Evolutionary conservation across 345 rosid genomes (phyloP).

Genomic region (Ailanthus altissimus): DNA sequence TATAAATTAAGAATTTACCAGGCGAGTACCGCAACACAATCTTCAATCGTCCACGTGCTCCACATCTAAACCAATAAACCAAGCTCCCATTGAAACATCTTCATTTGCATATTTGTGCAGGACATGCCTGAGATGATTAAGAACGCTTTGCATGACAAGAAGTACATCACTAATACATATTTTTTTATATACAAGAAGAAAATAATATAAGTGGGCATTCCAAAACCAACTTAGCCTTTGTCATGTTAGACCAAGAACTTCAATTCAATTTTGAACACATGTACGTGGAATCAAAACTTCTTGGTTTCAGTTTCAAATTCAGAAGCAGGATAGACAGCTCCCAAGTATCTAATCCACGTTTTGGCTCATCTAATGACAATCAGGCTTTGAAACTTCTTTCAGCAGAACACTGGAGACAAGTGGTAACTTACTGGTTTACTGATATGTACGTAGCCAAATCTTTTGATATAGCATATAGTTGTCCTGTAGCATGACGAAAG

Average conservation of each 20-base stretch:
- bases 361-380: not conserved
- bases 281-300: not conserved
- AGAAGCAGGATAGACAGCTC: not conserved
- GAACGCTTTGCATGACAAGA: conserved; percentile 5
- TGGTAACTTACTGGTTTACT: conserved; percentile 59
- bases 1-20: conserved; percentile 40
- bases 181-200: not conserved
- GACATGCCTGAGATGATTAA: conserved; percentile 45
- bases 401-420: not conserved
- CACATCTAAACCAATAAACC: conserved; percentile 65
- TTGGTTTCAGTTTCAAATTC: not conserved
- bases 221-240: not conserved
- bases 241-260: not conserved
- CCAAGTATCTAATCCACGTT: not conserved
- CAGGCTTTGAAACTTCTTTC: not conserved
- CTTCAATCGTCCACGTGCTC: conserved; percentile 57
- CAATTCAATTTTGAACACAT: not conserved
- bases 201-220: not conserved
- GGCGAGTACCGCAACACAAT: conserved; percentile 78
- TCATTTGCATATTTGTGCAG: conserved; percentile 67
- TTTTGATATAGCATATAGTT: conserved; percentile 83
- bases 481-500: conserved; percentile 91
- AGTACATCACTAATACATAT: not conserved
- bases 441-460: conserved; percentile 78
- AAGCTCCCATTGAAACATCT: conserved; percentile 62